These are phyloP conservation scores for Paramecium octaurelia DNA, from an alignment of 73 alveolate species.

Conservation along the genomic window DNA sequence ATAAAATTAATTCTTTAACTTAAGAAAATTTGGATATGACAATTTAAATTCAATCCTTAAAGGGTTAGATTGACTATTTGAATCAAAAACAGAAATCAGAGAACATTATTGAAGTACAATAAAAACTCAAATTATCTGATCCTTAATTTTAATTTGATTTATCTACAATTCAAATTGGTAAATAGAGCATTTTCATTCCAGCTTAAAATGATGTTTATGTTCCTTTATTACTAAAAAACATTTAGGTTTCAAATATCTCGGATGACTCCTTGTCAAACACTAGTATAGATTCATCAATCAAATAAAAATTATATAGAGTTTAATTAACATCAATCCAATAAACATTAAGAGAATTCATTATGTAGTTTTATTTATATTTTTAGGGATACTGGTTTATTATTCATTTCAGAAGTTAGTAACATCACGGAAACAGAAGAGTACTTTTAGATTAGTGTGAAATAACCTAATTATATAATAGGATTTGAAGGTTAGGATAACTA, in stretches of 20 bases:
- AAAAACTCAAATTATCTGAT: neutral
- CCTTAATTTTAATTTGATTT: neutral
- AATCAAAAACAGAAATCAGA: slow-evolving; percentile 1
- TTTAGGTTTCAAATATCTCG: neutral
- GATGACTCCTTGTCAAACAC: neutral
- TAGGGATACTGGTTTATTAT: slow-evolving; percentile 39
- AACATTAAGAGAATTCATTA: slow-evolving; percentile 13
- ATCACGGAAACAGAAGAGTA: slow-evolving; percentile 12
- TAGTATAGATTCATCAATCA: neutral
- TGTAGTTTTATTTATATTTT: neutral
- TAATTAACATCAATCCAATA: neutral
- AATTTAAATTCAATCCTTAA: neutral
- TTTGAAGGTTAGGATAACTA: slow-evolving; percentile 34
- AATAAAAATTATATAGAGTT: neutral
- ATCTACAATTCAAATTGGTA: neutral
- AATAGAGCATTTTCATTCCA: slow-evolving; percentile 1
- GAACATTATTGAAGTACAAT: neutral
- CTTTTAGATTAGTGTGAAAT: neutral
- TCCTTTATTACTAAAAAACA: slow-evolving; percentile 20
- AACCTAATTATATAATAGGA: slow-evolving; percentile 25
- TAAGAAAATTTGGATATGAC: neutral
- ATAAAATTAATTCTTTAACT: neutral
- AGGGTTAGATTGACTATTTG: neutral
- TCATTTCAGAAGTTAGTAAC: neutral
- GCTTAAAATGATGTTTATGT: slow-evolving; percentile 40